Conservation (phyloP, 1,139 yeast genomes). For the Yamadazyma taylorii region DNA sequence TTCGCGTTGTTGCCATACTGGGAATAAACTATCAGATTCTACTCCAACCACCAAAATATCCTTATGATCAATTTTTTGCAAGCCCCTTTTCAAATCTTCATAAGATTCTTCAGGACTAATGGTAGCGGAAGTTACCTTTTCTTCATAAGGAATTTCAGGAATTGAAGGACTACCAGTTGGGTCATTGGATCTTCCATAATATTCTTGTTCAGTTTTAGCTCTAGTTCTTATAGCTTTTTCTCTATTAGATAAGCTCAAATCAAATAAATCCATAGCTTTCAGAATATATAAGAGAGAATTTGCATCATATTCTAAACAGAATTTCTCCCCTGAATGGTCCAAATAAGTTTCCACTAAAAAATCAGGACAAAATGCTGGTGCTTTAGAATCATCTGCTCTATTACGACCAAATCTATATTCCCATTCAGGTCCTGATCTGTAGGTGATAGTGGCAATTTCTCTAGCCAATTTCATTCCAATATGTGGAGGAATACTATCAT, state of each 20-base stretch:
- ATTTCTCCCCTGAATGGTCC: constrained; percentile 94
- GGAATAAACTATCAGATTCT: constrained; percentile 86
- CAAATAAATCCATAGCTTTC: constrained; percentile 94
- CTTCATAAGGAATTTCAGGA: constrained; percentile 59
- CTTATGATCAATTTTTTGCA: constrained; percentile 60
- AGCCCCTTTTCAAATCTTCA: constrained; percentile 64
- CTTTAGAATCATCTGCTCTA: constrained; percentile 73
- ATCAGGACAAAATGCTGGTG: constrained; percentile 92
- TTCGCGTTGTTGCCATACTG: constrained; percentile 93
- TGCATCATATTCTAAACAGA: constrained; percentile 88
- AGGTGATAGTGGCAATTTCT: constrained; percentile 91
- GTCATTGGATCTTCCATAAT: constrained; percentile 9
- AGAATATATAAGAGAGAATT: constrained; percentile 84
- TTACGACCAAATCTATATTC: constrained; percentile 88
- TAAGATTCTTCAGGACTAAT: constrained; percentile 53
- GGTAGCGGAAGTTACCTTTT: constrained; percentile 37
- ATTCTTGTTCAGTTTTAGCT: constrained; percentile 31
- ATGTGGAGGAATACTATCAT: constrained; percentile 80
- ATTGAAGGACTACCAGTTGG: constrained; percentile 22
- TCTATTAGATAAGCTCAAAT: constrained; percentile 59
- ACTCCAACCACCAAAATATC: constrained; percentile 83
- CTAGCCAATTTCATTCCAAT: constrained; percentile 93
- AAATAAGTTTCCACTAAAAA: constrained; percentile 87
- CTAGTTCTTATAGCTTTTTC: constrained; percentile 43
- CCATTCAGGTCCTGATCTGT: constrained; percentile 97